These are phyloP conservation scores for Alloascoidea hylecoeti DNA, from an alignment of 805 yeast genomes.

Conservation along the genomic window DNA sequence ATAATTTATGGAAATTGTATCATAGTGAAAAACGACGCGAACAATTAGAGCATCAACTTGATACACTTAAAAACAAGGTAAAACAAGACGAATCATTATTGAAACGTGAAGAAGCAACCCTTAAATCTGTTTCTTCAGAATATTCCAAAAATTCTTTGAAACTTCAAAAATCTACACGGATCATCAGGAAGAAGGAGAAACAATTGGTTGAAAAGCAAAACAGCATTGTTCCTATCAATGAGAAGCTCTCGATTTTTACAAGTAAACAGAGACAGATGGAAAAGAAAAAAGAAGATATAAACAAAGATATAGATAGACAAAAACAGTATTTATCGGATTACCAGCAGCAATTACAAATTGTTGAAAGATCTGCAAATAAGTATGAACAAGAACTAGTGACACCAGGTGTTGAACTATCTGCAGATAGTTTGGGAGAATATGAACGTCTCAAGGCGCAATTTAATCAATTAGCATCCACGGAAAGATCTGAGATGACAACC, in stretches of 20 bases:
- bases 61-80: slow-evolving; percentile 21
- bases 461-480: slow-evolving; percentile 10
- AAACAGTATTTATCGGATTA: slow-evolving; percentile 23
- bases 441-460: slow-evolving; percentile 40
- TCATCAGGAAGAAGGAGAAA: slow-evolving; percentile 20
- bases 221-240: slow-evolving; percentile 46
- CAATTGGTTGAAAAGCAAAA: slow-evolving; percentile 28
- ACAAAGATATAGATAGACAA: slow-evolving; percentile 40
- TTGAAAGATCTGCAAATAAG: slow-evolving; percentile 22
- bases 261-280: slow-evolving; percentile 32
- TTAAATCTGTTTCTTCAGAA: slow-evolving; percentile 19
- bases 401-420: slow-evolving; percentile 24
- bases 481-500: slow-evolving; percentile 11
- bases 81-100: not conserved
- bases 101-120: slow-evolving; percentile 4
- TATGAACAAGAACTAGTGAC: slow-evolving; percentile 23
- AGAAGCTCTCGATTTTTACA: slow-evolving; percentile 33
- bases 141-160: slow-evolving; percentile 32
- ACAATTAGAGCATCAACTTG: slow-evolving; percentile 15
- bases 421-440: slow-evolving; percentile 42
- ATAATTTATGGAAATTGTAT: slow-evolving; percentile 49
- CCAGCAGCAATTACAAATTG: slow-evolving; percentile 31
- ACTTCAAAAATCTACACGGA: slow-evolving; percentile 24
- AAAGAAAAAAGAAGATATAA: slow-evolving; percentile 33
- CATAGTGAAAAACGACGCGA: slow-evolving; percentile 32